A percentile compares a stretch with the other conserved stretches of the same genome.
These are phyloP conservation scores for Pythium scleroteichum DNA, from an alignment of 352 stramenopile genomes.

Conservation along the genomic window DNA sequence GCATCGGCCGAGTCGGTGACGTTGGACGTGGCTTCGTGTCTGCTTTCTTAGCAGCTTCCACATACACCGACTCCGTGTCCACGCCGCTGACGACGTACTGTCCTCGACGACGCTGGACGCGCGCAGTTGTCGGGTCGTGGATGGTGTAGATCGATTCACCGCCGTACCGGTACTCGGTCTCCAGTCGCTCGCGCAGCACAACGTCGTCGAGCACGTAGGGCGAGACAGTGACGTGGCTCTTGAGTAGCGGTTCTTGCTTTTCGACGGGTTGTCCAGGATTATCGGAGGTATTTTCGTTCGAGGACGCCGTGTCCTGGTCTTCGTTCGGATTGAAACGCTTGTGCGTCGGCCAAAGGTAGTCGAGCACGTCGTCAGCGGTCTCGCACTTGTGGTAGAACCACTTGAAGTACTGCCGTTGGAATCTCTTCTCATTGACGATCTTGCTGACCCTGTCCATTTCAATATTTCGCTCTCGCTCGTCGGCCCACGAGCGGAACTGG, in stretches of 20 bases:
- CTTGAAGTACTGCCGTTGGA: conserved; percentile 51
- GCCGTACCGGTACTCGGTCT: conserved; percentile 44
- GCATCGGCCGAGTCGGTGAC: conserved; percentile 25
- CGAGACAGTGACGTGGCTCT: too few species aligned
- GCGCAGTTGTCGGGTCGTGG: conserved; percentile 40
- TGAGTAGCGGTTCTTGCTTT: too few species aligned
- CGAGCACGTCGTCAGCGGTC: conserved; percentile 57
- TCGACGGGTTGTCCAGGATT: too few species aligned
- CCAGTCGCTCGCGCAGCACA: conserved; percentile 44
- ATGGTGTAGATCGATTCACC: conserved; percentile 53
- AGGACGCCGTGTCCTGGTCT: not conserved
- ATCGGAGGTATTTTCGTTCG: not conserved
- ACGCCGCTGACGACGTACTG: conserved; percentile 27
- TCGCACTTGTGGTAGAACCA: conserved; percentile 64
- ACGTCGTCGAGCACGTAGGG: conserved; percentile 57
- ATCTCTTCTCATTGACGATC: conserved; percentile 37
- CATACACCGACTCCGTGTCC: conserved; percentile 30
- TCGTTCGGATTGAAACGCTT: conserved; percentile 23
- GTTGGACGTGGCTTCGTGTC: conserved; percentile 13
- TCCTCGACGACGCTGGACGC: conserved; percentile 30
- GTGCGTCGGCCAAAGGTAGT: conserved; percentile 52
- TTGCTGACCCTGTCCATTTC: conserved; percentile 22
- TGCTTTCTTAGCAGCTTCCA: conserved; percentile 16
- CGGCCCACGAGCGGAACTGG: conserved; percentile 35
- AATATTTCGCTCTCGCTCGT: conserved; percentile 28